These are phyloP conservation scores for Cymbidium sinense DNA, from an alignment of 106 monocot genomes.

Conservation along the genomic window DNA sequence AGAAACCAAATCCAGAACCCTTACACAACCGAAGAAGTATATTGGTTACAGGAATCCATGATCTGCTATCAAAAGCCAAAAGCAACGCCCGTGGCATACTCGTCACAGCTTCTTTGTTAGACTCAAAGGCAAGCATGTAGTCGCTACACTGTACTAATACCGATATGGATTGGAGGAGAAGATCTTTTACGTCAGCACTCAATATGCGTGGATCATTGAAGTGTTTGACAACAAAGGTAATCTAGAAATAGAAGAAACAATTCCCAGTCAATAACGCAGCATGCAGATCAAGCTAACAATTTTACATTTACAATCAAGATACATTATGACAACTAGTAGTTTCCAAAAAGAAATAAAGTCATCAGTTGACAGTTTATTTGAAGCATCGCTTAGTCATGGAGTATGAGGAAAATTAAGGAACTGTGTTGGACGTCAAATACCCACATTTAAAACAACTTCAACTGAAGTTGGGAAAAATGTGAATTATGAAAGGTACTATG, in stretches of 20 bases:
- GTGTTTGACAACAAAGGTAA: slow-evolving; percentile 84
- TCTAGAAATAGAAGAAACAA: slow-evolving; percentile 26
- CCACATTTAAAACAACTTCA: not conserved
- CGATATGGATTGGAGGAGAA: slow-evolving; percentile 89
- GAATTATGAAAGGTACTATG: not conserved
- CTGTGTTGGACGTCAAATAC: not conserved
- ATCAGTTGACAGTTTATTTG: not conserved
- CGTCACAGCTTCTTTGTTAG: slow-evolving; percentile 63
- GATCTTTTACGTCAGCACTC: slow-evolving; percentile 81
- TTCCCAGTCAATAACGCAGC: not conserved
- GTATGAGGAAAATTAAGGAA: too few relatives aligned
- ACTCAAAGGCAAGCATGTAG: slow-evolving; percentile 74
- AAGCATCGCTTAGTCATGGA: not conserved
- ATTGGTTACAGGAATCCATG: slow-evolving; percentile 91
- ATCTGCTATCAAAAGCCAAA: slow-evolving; percentile 84
- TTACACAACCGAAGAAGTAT: slow-evolving; percentile 76
- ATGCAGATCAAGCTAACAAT: not conserved
- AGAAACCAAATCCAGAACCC: slow-evolving; percentile 85
- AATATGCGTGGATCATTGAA: slow-evolving; percentile 83
- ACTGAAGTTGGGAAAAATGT: not conserved
- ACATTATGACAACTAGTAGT: not conserved
- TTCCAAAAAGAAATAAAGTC: not conserved
- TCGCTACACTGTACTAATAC: slow-evolving; percentile 83
- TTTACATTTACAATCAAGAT: not conserved
- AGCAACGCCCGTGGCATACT: slow-evolving; percentile 78